Evolutionary conservation across 495 filamentous ascomycete genomes (phyloP).

Genomic region (Penicillium taxi): DNA sequence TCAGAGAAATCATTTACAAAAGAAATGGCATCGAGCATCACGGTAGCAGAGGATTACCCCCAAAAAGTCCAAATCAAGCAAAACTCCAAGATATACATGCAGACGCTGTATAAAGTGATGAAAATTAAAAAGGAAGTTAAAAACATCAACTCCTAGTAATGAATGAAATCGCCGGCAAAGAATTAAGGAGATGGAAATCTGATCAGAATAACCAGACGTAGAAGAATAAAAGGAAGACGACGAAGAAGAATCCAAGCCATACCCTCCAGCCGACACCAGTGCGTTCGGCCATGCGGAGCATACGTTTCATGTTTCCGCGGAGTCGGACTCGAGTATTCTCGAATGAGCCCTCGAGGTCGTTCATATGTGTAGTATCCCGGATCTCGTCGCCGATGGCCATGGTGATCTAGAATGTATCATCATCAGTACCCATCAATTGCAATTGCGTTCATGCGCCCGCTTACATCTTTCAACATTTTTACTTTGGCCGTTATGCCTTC

Average conservation of each 20-base stretch:
- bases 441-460: slow-evolving; percentile 14
- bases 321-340: slow-evolving; percentile 73
- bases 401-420: slow-evolving; percentile 55
- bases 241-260: slow-evolving; percentile 80
- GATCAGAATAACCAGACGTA: slow-evolving; percentile 76
- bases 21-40: too few species aligned
- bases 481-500: slow-evolving; percentile 89
- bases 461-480: slow-evolving; percentile 81
- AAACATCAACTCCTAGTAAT: too few species aligned
- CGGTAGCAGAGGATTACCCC: too few species aligned
- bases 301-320: slow-evolving; percentile 89
- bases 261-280: slow-evolving; percentile 92
- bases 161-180: too few species aligned
- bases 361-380: slow-evolving; percentile 70
- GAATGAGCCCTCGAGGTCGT: slow-evolving; percentile 77
- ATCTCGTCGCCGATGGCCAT: slow-evolving; percentile 92
- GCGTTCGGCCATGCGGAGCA: slow-evolving; percentile 90
- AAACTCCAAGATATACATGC: too few species aligned
- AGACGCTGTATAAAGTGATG: too few species aligned
- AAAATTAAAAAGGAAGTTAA: too few species aligned
- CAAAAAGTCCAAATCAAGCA: too few species aligned
- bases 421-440: neutral
- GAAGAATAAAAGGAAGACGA: slow-evolving; percentile 70
- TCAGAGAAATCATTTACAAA: too few species aligned
- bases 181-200: neutral